Evolutionary conservation across 768 basidiomycete genomes (phyloP).

Genomic region (Hygrophoropsis aurantiaca): DNA sequence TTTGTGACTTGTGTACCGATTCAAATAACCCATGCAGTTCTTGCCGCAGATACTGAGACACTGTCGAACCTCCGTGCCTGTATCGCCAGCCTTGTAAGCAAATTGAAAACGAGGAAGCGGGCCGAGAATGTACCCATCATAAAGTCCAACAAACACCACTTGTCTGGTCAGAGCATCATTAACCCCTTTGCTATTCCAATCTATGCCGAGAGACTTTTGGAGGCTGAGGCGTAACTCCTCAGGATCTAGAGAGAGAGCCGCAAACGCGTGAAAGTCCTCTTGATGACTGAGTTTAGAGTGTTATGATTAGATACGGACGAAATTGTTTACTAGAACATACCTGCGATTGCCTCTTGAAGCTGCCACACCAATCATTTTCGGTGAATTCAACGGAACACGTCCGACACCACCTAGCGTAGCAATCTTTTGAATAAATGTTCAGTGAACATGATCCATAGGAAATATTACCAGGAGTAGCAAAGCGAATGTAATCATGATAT

Average conservation of each 20-base stretch:
- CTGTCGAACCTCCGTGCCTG: constrained; percentile 90
- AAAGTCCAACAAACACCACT: constrained; percentile 85
- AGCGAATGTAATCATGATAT: constrained; percentile 75
- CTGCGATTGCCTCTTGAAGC: constrained; percentile 75
- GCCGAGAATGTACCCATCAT: constrained; percentile 71
- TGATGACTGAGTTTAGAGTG: constrained; percentile 59
- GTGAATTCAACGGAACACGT: constrained; percentile 70
- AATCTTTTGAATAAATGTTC: constrained; percentile 8
- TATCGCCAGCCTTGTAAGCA: constrained; percentile 3
- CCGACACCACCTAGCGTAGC: constrained; percentile 53
- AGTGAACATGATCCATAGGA: constrained; percentile 23
- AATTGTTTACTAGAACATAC: constrained; percentile 37
- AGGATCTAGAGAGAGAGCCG: constrained; percentile 72
- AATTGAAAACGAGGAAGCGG: neutral
- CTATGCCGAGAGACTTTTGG: constrained; percentile 57
- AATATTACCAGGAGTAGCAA: constrained; percentile 44
- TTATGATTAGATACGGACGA: constrained; percentile 17
- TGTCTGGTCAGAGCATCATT: constrained; percentile 65
- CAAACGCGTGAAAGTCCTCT: constrained; percentile 83
- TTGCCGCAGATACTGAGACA: constrained; percentile 81
- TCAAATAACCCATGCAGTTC: constrained; percentile 87
- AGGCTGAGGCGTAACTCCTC: constrained; percentile 69
- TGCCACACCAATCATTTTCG: constrained; percentile 75
- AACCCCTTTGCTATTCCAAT: constrained; percentile 68
- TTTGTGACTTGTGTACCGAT: constrained; percentile 64